Conservation (phyloP, 352 stramenopile species). For the Globisporangium echinulatum region DNA sequence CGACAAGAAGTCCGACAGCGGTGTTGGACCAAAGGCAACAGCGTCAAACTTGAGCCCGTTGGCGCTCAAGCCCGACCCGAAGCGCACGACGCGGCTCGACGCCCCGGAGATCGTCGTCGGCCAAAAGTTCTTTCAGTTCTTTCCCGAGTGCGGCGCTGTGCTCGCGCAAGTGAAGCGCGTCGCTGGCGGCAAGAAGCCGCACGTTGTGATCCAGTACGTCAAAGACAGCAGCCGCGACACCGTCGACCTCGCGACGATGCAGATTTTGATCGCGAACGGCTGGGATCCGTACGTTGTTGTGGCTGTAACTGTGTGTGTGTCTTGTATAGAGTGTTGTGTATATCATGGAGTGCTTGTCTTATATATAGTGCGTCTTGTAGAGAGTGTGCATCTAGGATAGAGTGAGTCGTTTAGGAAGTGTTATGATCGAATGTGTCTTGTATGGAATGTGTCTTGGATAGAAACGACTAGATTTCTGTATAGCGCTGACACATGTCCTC, state of each 20-base stretch:
- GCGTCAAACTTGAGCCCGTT: conserved; percentile 18
- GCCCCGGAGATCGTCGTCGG: conserved; percentile 47
- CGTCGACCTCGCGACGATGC: conserved; percentile 58
- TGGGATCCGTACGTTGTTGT: conserved; percentile 38
- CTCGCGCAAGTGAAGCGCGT: conserved; percentile 70
- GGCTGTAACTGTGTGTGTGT: neutral
- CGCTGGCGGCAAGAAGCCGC: conserved; percentile 72
- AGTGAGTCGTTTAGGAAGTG: too few species aligned
- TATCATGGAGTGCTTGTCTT: neutral
- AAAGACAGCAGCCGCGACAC: conserved; percentile 45
- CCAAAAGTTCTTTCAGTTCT: conserved; percentile 75
- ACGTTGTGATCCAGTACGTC: conserved; percentile 62
- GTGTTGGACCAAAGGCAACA: too few species aligned
- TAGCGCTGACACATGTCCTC: too few species aligned
- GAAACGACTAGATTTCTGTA: too few species aligned
- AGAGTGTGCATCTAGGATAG: too few species aligned
- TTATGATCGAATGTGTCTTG: too few species aligned
- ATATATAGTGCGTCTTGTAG: too few species aligned
- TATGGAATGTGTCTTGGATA: too few species aligned
- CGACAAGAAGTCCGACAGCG: too few species aligned
- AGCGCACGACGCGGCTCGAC: conserved; percentile 38
- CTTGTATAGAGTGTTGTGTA: too few species aligned
- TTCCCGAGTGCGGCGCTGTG: conserved; percentile 45
- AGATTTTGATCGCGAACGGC: conserved; percentile 78
- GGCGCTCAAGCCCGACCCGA: conserved; percentile 40